Conservation (phyloP, 1,284 basidiomycete genomes). For the Cerioporus squamosus region DNA sequence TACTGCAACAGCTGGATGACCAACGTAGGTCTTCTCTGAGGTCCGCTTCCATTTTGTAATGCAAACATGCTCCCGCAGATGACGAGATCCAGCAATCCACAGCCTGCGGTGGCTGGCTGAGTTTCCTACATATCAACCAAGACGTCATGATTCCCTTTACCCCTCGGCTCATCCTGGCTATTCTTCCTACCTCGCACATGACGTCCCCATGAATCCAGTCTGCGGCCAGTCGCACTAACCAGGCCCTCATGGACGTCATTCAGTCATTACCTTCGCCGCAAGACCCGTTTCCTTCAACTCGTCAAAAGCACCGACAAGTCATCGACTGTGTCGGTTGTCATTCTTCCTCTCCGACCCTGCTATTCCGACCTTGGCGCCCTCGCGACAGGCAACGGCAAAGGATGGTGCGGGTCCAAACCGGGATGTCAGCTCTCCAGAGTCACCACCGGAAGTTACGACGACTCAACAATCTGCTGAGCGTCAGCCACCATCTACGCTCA, state of each 20-base stretch:
- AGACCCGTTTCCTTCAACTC: slow-evolving; percentile 44
- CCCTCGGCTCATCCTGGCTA: slow-evolving; percentile 88
- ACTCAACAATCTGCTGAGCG: slow-evolving; percentile 16
- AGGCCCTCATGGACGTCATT: slow-evolving; percentile 84
- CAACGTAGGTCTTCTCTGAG: slow-evolving; percentile 59
- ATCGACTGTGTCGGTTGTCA: slow-evolving; percentile 39
- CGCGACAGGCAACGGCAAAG: slow-evolving; percentile 51
- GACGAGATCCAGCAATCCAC: slow-evolving; percentile 91
- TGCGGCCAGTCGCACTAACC: slow-evolving; percentile 88
- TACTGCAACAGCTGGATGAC: slow-evolving; percentile 87
- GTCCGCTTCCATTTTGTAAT: not conserved
- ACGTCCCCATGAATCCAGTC: slow-evolving; percentile 88
- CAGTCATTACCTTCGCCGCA: slow-evolving; percentile 80
- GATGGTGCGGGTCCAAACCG: slow-evolving; percentile 34
- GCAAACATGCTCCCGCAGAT: slow-evolving; percentile 52
- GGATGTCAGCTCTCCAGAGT: slow-evolving; percentile 52
- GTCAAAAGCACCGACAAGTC: slow-evolving; percentile 41
- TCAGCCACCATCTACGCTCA: slow-evolving; percentile 24
- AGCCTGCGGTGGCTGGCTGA: slow-evolving; percentile 92
- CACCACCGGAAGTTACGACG: slow-evolving; percentile 25
- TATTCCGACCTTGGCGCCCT: slow-evolving; percentile 39
- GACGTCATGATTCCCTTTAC: slow-evolving; percentile 96
- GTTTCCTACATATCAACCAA: slow-evolving; percentile 86
- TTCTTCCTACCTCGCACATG: slow-evolving; percentile 93
- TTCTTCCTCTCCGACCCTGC: slow-evolving; percentile 57